Evolutionary conservation across 1,284 basidiomycete genomes (phyloP).

Genomic region (Microbotryum intermedium): DNA sequence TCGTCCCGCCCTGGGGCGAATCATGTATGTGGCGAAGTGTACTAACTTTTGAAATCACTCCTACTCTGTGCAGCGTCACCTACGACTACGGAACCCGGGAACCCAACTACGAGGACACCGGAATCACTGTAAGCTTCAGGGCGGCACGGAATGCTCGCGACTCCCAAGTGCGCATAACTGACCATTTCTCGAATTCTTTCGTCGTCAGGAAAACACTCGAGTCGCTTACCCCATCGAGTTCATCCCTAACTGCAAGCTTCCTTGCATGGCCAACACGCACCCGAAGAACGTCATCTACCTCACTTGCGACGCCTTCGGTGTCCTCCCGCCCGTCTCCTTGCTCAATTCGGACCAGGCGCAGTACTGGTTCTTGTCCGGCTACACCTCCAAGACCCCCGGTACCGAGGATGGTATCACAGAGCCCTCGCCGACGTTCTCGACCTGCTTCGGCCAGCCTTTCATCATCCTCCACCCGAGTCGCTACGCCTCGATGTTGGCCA

Average conservation of each 20-base stretch:
- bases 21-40: no score
- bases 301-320: slow-evolving; percentile 96
- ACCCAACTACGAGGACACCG: slow-evolving; percentile 92
- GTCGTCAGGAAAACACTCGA: slow-evolving; percentile 78
- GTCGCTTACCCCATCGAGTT: slow-evolving; percentile 96
- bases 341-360: slow-evolving; percentile 89
- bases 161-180: no score
- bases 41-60: no score
- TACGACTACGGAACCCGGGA: slow-evolving; percentile 80
- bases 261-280: slow-evolving; percentile 72
- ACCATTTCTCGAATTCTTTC: not conserved
- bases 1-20: no score
- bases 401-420: slow-evolving; percentile 97
- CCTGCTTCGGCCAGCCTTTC: slow-evolving; percentile 90
- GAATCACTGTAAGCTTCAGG: slow-evolving; percentile 56
- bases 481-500: slow-evolving; percentile 95
- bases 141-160: not conserved
- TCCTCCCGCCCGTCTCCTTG: slow-evolving; percentile 89
- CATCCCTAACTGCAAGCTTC: slow-evolving; percentile 92
- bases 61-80: no score
- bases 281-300: slow-evolving; percentile 46
- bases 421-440: slow-evolving; percentile 98
- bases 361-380: slow-evolving; percentile 58
- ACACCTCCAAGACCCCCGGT: slow-evolving; percentile 89
- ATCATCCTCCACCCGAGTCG: slow-evolving; percentile 76